These are phyloP conservation scores for Neurospora sp. DNA, from an alignment of 495 filamentous ascomycete species.

Conservation along the genomic window DNA sequence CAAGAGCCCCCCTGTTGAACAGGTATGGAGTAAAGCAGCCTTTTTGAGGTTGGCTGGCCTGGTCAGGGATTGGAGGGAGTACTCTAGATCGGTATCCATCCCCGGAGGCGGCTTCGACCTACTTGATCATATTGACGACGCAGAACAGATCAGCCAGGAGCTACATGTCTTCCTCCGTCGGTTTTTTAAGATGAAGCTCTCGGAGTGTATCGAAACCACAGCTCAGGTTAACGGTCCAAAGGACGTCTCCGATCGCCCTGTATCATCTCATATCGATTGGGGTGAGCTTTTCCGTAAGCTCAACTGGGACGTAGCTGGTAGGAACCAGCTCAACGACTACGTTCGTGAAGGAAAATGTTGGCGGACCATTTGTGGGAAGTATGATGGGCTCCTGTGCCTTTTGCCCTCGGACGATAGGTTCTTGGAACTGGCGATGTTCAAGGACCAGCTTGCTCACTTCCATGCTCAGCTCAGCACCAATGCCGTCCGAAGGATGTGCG, in stretches of 20 bases:
- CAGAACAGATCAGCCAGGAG: constrained; percentile 2
- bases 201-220: background rate
- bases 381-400: constrained; percentile 17
- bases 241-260: background rate
- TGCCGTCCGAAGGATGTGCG: constrained; percentile 11
- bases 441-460: constrained; percentile 12
- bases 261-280: background rate
- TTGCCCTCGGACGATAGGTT: constrained; percentile 10
- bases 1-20: background rate
- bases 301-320: constrained; percentile 10
- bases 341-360: constrained; percentile 25
- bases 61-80: constrained; percentile 15
- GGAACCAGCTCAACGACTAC: constrained; percentile 13
- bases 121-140: constrained; percentile 8
- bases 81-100: background rate
- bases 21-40: constrained; percentile 8
- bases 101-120: constrained; percentile 7
- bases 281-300: constrained; percentile 10
- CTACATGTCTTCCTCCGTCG: constrained; percentile 17
- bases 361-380: constrained; percentile 14
- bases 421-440: constrained; percentile 14
- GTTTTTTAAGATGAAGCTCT: constrained; percentile 17
- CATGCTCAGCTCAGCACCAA: constrained; percentile 10
- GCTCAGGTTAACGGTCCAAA: background rate
- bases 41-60: constrained; percentile 17